A percentile compares a stretch with the other conserved stretches of the same genome.
phyloP scores from a whole-genome alignment of 495 filamentous ascomycete genomes.

The Penicillium ucsense region DNA sequence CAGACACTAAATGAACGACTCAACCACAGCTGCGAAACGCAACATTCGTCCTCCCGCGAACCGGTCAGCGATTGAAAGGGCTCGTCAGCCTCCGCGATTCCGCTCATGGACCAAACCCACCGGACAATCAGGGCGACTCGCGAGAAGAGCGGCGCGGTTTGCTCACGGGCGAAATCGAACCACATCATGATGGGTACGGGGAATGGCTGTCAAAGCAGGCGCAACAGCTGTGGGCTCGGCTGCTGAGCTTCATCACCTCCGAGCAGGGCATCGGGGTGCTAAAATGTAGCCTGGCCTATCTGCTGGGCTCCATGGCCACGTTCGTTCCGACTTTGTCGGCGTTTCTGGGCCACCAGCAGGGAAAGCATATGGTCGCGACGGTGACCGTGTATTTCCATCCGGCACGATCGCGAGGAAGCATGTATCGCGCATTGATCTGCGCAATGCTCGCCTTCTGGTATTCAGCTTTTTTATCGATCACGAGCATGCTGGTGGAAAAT shows the following conservation, averaged over 20 bases:
- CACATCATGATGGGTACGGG: constrained; percentile 8
- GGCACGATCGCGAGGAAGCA: constrained; percentile 79
- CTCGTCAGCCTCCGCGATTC: constrained; percentile 37
- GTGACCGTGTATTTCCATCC: constrained; percentile 95
- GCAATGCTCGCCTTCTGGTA: constrained; percentile 76
- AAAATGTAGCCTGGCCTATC: constrained; percentile 90
- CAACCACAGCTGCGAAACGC: constrained; percentile 40
- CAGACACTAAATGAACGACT: no score
- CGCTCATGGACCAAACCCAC: constrained; percentile 2
- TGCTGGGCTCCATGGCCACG: constrained; percentile 79
- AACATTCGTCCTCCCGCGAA: constrained; percentile 42
- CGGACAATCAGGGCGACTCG: constrained; percentile 7
- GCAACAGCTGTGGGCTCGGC: constrained; percentile 7
- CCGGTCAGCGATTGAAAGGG: constrained; percentile 44
- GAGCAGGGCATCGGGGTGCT: constrained; percentile 64
- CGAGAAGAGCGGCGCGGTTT: constrained; percentile 31
- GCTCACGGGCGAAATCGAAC: constrained; percentile 22
- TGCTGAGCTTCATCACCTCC: constrained; percentile 37
- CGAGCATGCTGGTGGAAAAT: constrained; percentile 78
- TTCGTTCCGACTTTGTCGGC: constrained; percentile 66
- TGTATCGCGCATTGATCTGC: constrained; percentile 81
- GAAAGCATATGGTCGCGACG: constrained; percentile 92
- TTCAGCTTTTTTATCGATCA: constrained; percentile 67
- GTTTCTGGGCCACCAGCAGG: constrained; percentile 76
- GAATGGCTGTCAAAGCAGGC: constrained; percentile 4